phyloP scores from a whole-genome alignment of 768 basidiomycete species.

The Rhodotorula graminis region DNA sequence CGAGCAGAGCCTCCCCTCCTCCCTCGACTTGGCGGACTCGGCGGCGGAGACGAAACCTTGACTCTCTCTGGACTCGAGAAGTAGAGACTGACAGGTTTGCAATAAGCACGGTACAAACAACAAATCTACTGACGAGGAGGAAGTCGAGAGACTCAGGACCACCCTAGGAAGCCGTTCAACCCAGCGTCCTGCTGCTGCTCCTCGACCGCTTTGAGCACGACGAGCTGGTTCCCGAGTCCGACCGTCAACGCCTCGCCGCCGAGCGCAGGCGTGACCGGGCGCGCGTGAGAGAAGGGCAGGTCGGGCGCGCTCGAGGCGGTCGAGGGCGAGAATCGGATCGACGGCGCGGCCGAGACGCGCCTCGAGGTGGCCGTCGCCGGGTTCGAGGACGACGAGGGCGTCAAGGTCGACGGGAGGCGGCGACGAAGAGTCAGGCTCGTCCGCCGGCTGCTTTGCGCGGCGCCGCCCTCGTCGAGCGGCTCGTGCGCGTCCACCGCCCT shows the following conservation, averaged over 20 bases:
- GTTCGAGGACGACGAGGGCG: no score
- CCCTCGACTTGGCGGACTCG: background rate
- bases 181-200: no score
- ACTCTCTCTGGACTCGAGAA: no score
- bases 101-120: background rate
- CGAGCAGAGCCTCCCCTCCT: background rate
- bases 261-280: constrained; percentile 13
- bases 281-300: constrained; percentile 33
- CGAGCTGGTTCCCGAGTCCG: constrained; percentile 26
- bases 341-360: background rate
- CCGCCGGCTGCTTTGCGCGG: no score
- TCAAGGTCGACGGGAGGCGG: no score
- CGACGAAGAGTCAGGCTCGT: no score
- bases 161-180: background rate
- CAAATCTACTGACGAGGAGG: background rate
- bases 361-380: background rate
- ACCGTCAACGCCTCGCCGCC: background rate
- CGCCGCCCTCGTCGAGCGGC: background rate
- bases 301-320: background rate
- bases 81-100: background rate
- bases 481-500: no score
- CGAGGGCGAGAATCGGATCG: background rate
- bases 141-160: background rate
- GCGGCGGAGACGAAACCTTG: background rate
- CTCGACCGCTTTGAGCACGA: constrained; percentile 15